A percentile compares a stretch with the other conserved stretches of the same genome.
phyloP scores from a whole-genome alignment of 169 alveolate genomes.

The Cryptosporidium tyzzeri region DNA sequence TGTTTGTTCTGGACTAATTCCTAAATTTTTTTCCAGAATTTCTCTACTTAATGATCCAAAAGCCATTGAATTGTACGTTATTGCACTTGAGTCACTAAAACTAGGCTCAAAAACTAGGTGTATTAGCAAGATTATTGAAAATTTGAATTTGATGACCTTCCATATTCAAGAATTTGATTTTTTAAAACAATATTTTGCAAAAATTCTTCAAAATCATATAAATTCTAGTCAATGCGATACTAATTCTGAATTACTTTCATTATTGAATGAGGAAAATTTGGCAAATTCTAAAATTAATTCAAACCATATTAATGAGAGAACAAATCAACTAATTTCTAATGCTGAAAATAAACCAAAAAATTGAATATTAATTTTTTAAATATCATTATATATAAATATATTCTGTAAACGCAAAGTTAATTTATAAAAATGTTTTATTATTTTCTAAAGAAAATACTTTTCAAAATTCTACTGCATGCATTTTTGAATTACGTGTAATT shows the following conservation, averaged over 20 bases:
- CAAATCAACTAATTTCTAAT: background rate
- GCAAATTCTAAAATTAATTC: background rate
- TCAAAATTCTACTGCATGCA: background rate
- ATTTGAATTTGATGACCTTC: background rate
- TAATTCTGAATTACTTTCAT: background rate
- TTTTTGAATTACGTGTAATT: background rate
- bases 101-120: constrained; percentile 27
- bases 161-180: constrained; percentile 54
- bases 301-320: background rate
- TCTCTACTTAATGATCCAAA: constrained; percentile 15
- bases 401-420: background rate
- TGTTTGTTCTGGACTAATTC: constrained; percentile 13
- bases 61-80: constrained; percentile 27
- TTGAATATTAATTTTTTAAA: background rate
- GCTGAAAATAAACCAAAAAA: background rate
- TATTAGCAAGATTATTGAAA: constrained; percentile 25
- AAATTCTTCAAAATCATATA: constrained; percentile 5
- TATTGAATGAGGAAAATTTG: background rate
- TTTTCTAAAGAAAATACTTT: background rate
- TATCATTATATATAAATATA: background rate
- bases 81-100: constrained; percentile 23
- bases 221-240: background rate
- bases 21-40: constrained; percentile 27
- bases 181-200: constrained; percentile 25
- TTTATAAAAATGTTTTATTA: too few relatives aligned